Evolutionary conservation across 306 rosid genomes (phyloP).

Genomic region (Trifolium repens): DNA sequence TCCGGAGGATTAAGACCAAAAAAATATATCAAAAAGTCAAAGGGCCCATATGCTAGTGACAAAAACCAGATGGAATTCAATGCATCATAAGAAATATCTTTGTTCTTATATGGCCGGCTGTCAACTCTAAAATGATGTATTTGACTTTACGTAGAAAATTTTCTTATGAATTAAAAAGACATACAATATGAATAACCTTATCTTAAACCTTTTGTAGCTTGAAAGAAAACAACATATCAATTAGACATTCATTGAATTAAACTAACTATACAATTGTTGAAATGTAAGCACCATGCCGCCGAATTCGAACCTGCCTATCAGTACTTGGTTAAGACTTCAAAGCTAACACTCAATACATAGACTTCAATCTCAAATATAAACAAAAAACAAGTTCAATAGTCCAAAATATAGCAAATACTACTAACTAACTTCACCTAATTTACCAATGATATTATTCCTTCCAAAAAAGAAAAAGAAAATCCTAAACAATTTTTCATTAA

Average conservation of each 20-base stretch:
- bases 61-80: slow-evolving; percentile 7
- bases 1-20: not conserved
- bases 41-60: slow-evolving; percentile 1
- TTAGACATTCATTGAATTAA: slow-evolving; percentile 22
- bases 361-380: not conserved
- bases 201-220: not conserved
- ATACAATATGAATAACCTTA: not conserved
- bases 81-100: slow-evolving; percentile 4
- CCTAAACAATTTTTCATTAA: not conserved
- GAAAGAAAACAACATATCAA: slow-evolving; percentile 18
- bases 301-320: not conserved
- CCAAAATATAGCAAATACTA: not conserved
- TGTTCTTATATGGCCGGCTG: slow-evolving; percentile 12
- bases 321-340: not conserved
- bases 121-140: not conserved
- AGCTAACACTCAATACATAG: not conserved
- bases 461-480: not conserved
- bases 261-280: slow-evolving; percentile 20
- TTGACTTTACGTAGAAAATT: not conserved
- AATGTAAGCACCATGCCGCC: not conserved
- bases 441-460: not conserved
- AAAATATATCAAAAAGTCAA: not conserved
- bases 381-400: not conserved
- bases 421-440: not conserved
- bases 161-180: not conserved